Percentiles rank a stretch among this genome's conserved stretches.
These are phyloP conservation scores for Rhodomyrtus psidioides DNA, from an alignment of 441 rosid genomes.

Conservation along the genomic window DNA sequence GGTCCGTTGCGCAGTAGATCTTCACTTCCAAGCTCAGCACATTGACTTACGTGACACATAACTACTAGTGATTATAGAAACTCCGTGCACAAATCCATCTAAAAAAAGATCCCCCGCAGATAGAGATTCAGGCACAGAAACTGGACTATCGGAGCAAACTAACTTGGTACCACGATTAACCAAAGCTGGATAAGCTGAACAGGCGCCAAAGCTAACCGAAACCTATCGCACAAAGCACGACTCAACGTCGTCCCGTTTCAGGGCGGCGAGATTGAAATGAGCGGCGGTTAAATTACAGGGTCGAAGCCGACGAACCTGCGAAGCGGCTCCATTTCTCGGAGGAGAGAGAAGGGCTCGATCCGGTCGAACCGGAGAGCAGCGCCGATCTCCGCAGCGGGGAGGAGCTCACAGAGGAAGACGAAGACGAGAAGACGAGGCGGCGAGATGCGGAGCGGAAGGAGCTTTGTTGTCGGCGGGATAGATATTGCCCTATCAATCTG, in stretches of 20 bases:
- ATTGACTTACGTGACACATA: background rate
- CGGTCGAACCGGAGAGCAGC: background rate
- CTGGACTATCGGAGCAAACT: background rate
- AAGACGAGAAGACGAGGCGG: slow-evolving; percentile 21
- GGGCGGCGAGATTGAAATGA: background rate
- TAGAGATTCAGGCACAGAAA: background rate
- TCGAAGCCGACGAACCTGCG: slow-evolving; percentile 25
- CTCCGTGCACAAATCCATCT: background rate
- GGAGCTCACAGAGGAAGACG: background rate
- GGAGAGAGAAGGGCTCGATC: slow-evolving; percentile 7
- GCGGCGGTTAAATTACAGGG: background rate
- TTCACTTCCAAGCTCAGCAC: background rate
- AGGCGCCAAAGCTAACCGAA: background rate
- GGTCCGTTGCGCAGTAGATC: fast-evolving
- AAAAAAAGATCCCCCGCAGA: background rate
- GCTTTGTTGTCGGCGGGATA: background rate
- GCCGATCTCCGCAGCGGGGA: slow-evolving; percentile 5
- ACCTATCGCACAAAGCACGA: background rate
- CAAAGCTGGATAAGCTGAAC: background rate
- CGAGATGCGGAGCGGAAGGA: slow-evolving; percentile 17
- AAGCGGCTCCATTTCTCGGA: slow-evolving; percentile 24
- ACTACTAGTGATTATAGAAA: background rate
- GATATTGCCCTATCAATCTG: background rate
- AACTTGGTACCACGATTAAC: background rate
- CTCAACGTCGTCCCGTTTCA: background rate